These are phyloP conservation scores for Cutaneotrichosporon sp. DNA, from an alignment of 1,284 basidiomycete genomes.

Conservation along the genomic window DNA sequence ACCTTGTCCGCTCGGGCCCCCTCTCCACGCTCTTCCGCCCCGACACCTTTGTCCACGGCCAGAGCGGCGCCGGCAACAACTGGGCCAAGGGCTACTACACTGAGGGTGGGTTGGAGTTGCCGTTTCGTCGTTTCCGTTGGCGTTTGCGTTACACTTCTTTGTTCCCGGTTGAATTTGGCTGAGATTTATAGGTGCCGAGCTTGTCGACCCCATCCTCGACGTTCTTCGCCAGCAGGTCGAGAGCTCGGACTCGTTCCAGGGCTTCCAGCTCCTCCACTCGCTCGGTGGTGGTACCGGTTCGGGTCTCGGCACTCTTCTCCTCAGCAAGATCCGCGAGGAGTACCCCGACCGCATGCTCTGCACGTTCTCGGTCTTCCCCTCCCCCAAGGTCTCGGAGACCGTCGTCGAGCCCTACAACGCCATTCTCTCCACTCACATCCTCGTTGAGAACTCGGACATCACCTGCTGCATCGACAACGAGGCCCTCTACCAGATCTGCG, in stretches of 20 bases:
- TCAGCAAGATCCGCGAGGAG: constrained; percentile 64
- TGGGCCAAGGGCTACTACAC: constrained; percentile 61
- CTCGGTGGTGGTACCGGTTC: constrained; percentile 64
- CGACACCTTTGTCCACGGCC: constrained; percentile 62
- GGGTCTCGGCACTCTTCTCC: constrained; percentile 63
- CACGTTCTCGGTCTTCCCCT: constrained; percentile 63
- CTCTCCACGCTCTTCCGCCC: constrained; percentile 68
- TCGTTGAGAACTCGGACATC: constrained; percentile 65
- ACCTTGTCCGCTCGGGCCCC: constrained; percentile 62
- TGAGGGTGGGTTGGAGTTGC: constrained; percentile 32
- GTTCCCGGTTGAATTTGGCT: too few relatives aligned
- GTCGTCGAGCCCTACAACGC: constrained; percentile 67
- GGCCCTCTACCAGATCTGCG: constrained; percentile 97
- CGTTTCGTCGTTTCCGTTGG: too few relatives aligned
- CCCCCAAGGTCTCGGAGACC: constrained; percentile 62
- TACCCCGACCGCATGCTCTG: constrained; percentile 66
- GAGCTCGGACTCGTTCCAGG: constrained; percentile 59
- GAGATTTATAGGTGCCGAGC: constrained; percentile 52
- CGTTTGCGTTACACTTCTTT: too few relatives aligned
- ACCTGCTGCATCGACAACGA: constrained; percentile 84
- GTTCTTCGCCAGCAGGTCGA: constrained; percentile 64
- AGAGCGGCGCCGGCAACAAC: constrained; percentile 61
- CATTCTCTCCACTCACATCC: constrained; percentile 62
- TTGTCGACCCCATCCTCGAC: constrained; percentile 61
- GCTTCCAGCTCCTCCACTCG: constrained; percentile 65